phyloP scores from a whole-genome alignment of 2,329 filamentous ascomycete genomes.

The Ophiostoma sp. region DNA sequence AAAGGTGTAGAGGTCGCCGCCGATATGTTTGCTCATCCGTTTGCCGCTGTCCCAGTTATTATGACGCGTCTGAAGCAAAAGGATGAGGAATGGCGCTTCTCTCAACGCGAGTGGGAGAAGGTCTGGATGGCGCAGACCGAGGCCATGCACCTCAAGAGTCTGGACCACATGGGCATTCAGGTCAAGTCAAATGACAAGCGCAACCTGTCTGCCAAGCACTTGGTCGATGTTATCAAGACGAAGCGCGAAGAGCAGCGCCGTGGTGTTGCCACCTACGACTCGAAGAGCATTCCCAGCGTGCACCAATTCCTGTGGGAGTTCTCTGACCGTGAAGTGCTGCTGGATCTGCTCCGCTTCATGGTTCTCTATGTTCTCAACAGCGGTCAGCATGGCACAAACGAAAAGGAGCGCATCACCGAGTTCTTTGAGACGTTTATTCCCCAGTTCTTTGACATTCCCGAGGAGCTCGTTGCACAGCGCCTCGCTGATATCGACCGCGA shows the following conservation, averaged over 20 bases:
- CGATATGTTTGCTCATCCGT: constrained; percentile 78
- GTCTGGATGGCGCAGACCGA: constrained; percentile 96
- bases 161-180: constrained; percentile 92
- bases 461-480: constrained; percentile 61
- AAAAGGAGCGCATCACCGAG: constrained; percentile 66
- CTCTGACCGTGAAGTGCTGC: constrained; percentile 61
- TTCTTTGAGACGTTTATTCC: constrained; percentile 74
- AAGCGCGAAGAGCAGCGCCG: constrained; percentile 88
- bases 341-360: constrained; percentile 58
- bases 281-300: constrained; percentile 45
- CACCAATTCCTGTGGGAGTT: constrained; percentile 75
- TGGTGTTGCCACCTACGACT: constrained; percentile 48
- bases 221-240: constrained; percentile 84
- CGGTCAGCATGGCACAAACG: constrained; percentile 63
- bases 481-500: constrained; percentile 64
- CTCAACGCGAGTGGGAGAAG: constrained; percentile 94
- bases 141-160: constrained; percentile 88
- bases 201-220: constrained; percentile 80
- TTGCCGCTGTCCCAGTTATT: constrained; percentile 81
- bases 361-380: constrained; percentile 62
- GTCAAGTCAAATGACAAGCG: constrained; percentile 88
- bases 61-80: constrained; percentile 89
- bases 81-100: constrained; percentile 95
- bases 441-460: constrained; percentile 68
- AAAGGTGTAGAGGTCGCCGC: constrained; percentile 78